Evolutionary conservation across 2,329 filamentous ascomycete genomes (phyloP), one percentile per base, ranked within the genome.

Genomic region (Diplodia intermedia): DNA sequence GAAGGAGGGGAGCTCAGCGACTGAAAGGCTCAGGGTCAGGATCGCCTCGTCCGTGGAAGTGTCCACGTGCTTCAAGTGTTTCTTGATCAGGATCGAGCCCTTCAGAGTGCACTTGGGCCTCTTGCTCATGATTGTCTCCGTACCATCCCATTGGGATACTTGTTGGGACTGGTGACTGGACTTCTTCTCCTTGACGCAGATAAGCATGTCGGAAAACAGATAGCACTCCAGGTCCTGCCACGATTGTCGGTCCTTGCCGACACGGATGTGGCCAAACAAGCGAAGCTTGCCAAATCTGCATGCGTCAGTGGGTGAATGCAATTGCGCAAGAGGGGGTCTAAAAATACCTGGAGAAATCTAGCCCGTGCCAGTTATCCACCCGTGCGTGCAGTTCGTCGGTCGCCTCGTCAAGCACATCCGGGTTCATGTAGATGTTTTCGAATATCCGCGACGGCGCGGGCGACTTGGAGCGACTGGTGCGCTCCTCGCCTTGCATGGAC

Each of bases 161-260:
- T 63, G 60, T 49, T 86, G 84, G 14, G 29, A 3, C 20, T 29
- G 20, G 49, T 86, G 84, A 70, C 74, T 77, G 56, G 79, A 74
- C 82, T 94, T 97, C 86, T 97, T 98, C 81, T 98, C 95, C 81
- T 98, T 99, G 70, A 99, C 93, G 76, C 95, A 99, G 71, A 99
- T 99, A 74, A 99, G 90, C 95, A 99, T 99, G 82, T 99, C 95
- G 4, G 91, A 92, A 76, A 99, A 99, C 36, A 99, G 86, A 78
- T 93, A 99, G 79, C 95, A 99, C 78, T 99, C 94, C 67, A 99
- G 82, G 78, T 98, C 95, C 82, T 99, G 95, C 95, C 95, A 99
- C 7, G 94, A 94, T 71, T 94, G 86, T 72, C 93, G 93, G 79
- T 99, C 95, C 80, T 99, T 99, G 73, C 95, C 95, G 26, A 99